Conservation (phyloP, 2,329 filamentous ascomycete species). For the Myrmaecium sp. region DNA sequence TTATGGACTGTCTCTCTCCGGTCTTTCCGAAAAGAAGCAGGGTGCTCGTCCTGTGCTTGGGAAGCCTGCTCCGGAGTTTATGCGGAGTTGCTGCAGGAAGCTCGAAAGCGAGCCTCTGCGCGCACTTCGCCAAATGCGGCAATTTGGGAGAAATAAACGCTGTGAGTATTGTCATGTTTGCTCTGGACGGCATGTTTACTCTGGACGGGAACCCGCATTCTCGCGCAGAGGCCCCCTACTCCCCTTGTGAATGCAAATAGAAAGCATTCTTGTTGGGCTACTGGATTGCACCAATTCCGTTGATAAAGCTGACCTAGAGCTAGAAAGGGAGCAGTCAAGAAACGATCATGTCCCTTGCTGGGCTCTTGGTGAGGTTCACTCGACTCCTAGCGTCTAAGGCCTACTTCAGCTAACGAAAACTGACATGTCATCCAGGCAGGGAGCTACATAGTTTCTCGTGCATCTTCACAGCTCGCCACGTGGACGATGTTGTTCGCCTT, state of each 20-base stretch:
- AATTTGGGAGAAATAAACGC: constrained; percentile 91
- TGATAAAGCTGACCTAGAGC: too few relatives aligned
- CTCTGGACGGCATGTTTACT: too few relatives aligned
- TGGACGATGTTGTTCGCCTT: constrained; percentile 57
- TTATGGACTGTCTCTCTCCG: constrained; percentile 72
- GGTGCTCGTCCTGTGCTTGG: constrained; percentile 40
- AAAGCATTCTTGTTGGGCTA: too few relatives aligned
- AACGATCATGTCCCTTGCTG: constrained; percentile 75
- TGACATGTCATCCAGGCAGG: constrained; percentile 35
- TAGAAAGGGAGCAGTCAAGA: constrained; percentile 86
- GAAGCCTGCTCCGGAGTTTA: constrained; percentile 46
- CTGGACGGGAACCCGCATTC: too few relatives aligned
- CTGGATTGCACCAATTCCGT: too few relatives aligned
- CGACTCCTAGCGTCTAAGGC: not conserved
- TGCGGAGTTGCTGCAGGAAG: constrained; percentile 85
- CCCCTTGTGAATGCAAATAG: too few relatives aligned
- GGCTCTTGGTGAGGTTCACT: constrained; percentile 49
- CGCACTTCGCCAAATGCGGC: constrained; percentile 75
- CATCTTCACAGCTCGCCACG: constrained; percentile 55
- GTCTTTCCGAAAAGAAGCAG: constrained; percentile 44
- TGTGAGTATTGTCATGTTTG: constrained; percentile 30
- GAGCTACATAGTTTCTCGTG: constrained; percentile 59
- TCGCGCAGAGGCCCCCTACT: too few relatives aligned
- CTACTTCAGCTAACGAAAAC: constrained; percentile 3
- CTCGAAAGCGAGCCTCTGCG: constrained; percentile 77